Evolutionary conservation across 768 basidiomycete genomes (phyloP), one percentile per base, ranked within the genome.

Genomic region (Rhodotorula graminis): DNA sequence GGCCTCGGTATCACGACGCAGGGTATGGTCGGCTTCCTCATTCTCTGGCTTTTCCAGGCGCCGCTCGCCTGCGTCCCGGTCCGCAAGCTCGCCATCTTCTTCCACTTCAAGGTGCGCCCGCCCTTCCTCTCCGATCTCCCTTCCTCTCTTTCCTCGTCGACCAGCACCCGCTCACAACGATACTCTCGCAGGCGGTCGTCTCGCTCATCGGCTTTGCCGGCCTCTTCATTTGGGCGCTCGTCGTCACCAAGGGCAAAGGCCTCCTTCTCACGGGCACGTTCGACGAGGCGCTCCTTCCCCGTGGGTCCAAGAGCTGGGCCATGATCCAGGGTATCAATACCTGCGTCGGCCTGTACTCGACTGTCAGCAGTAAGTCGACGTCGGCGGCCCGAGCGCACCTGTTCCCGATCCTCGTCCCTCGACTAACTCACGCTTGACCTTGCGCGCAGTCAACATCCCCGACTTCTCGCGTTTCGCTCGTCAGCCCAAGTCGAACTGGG

Each of bases 1-100:
- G 58, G 63, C n/a, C 73, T 76, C 37, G 79, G 79, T 15, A 76
- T 81, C 59, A 77, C 78, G 21, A 76, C 76, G 15, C 76, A 75
- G 59, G 70, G 71, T 40, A 71, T 81, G 72, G 75, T 81, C 59
- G 79, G 79, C n/a, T 80, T 79, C 74, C 71, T 79, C 70, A 73
- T 81, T 44, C 79, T 80, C 69, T 81, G 78, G 55, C 44, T 69
- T 27, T 55, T 69, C 47, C 63, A 64, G 31, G 62, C 77, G 0
- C 80, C 80, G 21, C 76, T 80, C 70, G 75, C 74, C 27, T 77
- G 78, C 65, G 73, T 80, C 46, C 80, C 78, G 42, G 76, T 79
- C 11, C 74, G 73, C 37, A 71, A 71, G 57, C 70, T 80, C 37
- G 66, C 67, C 8, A 73, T 72, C 67, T 67, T 79, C 25, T 79